Conservation (phyloP, 148 eudicot genomes). For the Nepenthes gracilis region DNA sequence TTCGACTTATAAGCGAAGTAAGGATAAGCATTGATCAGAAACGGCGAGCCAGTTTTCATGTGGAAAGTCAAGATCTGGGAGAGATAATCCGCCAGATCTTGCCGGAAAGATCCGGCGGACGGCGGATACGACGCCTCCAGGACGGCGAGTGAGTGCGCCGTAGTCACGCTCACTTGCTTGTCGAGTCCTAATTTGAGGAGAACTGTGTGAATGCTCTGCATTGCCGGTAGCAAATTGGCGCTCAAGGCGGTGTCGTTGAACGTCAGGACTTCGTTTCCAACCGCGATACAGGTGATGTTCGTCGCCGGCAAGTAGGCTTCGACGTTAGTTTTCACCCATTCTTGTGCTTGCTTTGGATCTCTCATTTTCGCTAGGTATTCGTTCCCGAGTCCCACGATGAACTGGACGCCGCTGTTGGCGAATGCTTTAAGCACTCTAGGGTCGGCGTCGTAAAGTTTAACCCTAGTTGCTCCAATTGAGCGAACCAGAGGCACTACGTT, state of each 20-base stretch:
- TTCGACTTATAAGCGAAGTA: conserved; percentile 70
- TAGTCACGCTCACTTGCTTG: conserved; percentile 47
- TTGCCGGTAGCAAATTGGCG: conserved; percentile 50
- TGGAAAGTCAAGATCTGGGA: conserved; percentile 50
- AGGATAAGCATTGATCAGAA: conserved; percentile 79
- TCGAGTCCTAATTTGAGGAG: conserved; percentile 31
- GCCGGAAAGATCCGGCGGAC: conserved; percentile 47
- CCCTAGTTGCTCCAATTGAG: conserved; percentile 46
- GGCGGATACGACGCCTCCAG: conserved; percentile 76
- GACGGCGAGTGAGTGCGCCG: conserved; percentile 59
- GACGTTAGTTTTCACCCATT: conserved; percentile 68
- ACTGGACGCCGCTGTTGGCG: conserved; percentile 61
- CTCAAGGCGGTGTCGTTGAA: conserved; percentile 45
- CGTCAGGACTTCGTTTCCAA: conserved; percentile 75
- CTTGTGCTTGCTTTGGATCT: conserved; percentile 38
- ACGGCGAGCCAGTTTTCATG: conserved; percentile 52
- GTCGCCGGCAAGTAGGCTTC: conserved; percentile 52
- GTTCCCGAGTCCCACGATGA: conserved; percentile 54
- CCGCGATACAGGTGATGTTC: conserved; percentile 54
- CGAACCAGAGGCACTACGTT: conserved; percentile 56
- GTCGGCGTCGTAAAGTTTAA: conserved; percentile 89
- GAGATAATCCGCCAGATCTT: conserved; percentile 30
- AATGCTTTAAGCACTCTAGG: conserved; percentile 69
- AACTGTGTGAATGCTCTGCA: conserved; percentile 54
- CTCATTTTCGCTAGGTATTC: conserved; percentile 36